Evolutionary conservation across 2,329 filamentous ascomycete species (phyloP).

Genomic region (Malbranchea cinnamomea): DNA sequence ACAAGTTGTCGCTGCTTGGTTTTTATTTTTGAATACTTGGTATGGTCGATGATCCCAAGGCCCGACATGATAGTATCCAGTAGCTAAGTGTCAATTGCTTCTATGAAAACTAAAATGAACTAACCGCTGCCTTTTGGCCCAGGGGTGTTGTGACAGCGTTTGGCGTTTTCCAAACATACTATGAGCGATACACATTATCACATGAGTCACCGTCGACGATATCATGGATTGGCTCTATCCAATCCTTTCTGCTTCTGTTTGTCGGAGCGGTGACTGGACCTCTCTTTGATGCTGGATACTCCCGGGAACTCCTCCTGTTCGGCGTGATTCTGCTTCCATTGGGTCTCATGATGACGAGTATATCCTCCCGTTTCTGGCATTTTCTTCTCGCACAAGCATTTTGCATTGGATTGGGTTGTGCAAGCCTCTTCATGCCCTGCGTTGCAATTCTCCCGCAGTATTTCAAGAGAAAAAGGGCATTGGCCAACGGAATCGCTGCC

Average conservation of each 20-base stretch:
- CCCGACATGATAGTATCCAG: not conserved
- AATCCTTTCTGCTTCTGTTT: constrained; percentile 38
- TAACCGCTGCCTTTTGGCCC: constrained; percentile 7
- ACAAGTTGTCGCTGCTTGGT: constrained; percentile 32
- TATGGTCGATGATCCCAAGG: constrained; percentile 13
- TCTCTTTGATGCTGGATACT: constrained; percentile 38
- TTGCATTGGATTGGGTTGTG: constrained; percentile 40
- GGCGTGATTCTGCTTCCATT: constrained; percentile 33
- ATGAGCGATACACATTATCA: constrained; percentile 29
- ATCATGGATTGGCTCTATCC: constrained; percentile 39
- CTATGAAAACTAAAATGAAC: no score
- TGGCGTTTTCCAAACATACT: constrained; percentile 40
- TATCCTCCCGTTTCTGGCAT: constrained; percentile 38
- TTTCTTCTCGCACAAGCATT: constrained; percentile 38
- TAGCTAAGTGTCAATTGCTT: not conserved
- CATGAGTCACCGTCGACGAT: constrained; percentile 31
- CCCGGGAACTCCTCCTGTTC: constrained; percentile 26
- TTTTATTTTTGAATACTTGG: constrained; percentile 36
- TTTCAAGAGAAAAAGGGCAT: constrained; percentile 40
- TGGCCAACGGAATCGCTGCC: constrained; percentile 47
- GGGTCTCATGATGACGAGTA: constrained; percentile 40
- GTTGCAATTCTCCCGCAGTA: constrained; percentile 54
- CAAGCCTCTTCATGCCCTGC: constrained; percentile 48
- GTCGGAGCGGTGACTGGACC: constrained; percentile 38
- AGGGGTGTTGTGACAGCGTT: constrained; percentile 39